These are phyloP conservation scores for Batrachochytrium dendrobatidis DNA, from an alignment of 371 early-diverging fungal genomes.

Conservation along the genomic window DNA sequence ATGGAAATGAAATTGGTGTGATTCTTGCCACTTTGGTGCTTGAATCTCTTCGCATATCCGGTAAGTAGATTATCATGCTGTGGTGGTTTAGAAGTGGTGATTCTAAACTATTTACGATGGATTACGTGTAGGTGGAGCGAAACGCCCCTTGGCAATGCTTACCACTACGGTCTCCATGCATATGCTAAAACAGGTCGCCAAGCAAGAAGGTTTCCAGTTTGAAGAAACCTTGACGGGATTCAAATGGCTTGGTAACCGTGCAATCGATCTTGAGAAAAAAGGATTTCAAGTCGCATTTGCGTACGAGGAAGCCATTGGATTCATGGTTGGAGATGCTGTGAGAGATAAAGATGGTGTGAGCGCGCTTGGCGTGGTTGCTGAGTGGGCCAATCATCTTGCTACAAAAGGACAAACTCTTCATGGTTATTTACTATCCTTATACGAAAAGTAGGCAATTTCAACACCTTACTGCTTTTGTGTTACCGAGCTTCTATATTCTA, in stretches of 20 bases:
- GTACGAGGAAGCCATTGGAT: conserved; percentile 84
- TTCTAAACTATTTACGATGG: not conserved
- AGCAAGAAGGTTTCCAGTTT: conserved; percentile 67
- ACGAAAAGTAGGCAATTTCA: not conserved
- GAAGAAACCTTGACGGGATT: conserved; percentile 91
- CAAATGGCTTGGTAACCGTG: conserved; percentile 89
- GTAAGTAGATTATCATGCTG: too few relatives aligned
- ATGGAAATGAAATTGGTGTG: conserved; percentile 88
- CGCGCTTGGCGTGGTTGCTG: conserved; percentile 71
- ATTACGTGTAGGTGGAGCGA: not conserved
- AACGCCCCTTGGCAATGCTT: conserved; percentile 43
- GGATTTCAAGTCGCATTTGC: conserved; percentile 69
- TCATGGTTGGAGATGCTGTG: conserved; percentile 23
- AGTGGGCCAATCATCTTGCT: conserved; percentile 63
- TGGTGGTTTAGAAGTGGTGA: not conserved
- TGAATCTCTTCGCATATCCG: not conserved
- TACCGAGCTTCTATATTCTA: not conserved
- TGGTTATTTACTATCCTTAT: not conserved
- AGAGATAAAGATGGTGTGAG: conserved; percentile 39
- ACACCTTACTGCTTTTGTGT: not conserved
- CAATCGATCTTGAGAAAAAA: conserved; percentile 52
- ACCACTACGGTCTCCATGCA: conserved; percentile 83
- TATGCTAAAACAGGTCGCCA: conserved; percentile 69
- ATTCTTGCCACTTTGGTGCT: conserved; percentile 54
- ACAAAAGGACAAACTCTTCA: conserved; percentile 40